phyloP scores from a whole-genome alignment of 2,329 filamentous ascomycete species.

The Claviceps sp. region DNA sequence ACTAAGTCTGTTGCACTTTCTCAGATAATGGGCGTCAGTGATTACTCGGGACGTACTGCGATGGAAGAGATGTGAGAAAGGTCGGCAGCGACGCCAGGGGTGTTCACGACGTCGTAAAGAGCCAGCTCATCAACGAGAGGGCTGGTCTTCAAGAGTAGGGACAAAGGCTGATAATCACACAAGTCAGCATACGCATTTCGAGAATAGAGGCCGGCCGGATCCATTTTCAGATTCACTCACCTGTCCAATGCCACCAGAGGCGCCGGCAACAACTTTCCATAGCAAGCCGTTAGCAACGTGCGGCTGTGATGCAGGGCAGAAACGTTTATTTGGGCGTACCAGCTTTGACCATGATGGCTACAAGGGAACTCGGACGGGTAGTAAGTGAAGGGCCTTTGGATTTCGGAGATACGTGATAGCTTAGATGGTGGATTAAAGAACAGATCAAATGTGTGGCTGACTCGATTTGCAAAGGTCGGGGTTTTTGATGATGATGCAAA shows the following conservation, averaged over 20 bases:
- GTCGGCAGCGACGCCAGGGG: slow-evolving; percentile 87
- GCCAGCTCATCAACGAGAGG: slow-evolving; percentile 83
- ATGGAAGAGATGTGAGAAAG: slow-evolving; percentile 92
- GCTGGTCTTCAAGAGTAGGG: slow-evolving; percentile 85
- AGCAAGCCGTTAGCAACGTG: slow-evolving; percentile 6
- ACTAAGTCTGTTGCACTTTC: background rate
- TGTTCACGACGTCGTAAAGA: slow-evolving; percentile 99
- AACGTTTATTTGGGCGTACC: slow-evolving; percentile 27
- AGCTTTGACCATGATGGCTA: slow-evolving; percentile 44
- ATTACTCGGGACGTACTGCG: slow-evolving; percentile 40
- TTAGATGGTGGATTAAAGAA: background rate
- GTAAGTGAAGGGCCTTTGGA: background rate
- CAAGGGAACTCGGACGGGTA: background rate
- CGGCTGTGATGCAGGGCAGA: slow-evolving; percentile 13
- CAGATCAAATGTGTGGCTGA: background rate
- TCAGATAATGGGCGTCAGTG: slow-evolving; percentile 4
- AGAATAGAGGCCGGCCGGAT: background rate
- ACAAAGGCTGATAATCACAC: slow-evolving; percentile 57
- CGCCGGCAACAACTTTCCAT: slow-evolving; percentile 70
- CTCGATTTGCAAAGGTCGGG: background rate
- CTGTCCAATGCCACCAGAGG: slow-evolving; percentile 97
- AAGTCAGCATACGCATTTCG: slow-evolving; percentile 10
- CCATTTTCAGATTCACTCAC: slow-evolving; percentile 31
- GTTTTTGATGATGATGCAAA: background rate
- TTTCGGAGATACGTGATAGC: background rate